Evolutionary conservation across 2,329 filamentous ascomycete genomes (phyloP).

Genomic region (Aaosphaeria arxii): DNA sequence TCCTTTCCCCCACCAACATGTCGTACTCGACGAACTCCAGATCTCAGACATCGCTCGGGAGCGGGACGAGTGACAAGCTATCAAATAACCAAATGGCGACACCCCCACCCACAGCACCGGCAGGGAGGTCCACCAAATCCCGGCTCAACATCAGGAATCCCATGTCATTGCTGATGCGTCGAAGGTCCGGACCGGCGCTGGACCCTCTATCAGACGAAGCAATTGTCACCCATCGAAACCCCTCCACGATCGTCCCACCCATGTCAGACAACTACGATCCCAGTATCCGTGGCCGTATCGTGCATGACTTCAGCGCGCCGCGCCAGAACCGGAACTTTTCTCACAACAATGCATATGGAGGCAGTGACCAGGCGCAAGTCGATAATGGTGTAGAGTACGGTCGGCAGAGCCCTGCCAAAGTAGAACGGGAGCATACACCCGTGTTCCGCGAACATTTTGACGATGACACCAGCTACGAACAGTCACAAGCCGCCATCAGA

Average conservation of each 20-base stretch:
- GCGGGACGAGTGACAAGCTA: slow-evolving; percentile 29
- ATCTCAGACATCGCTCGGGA: slow-evolving; percentile 32
- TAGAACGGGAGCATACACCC: slow-evolving; percentile 51
- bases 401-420: slow-evolving; percentile 31
- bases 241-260: slow-evolving; percentile 40
- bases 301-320: slow-evolving; percentile 65
- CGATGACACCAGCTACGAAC: slow-evolving; percentile 44
- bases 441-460: slow-evolving; percentile 62
- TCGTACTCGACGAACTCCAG: slow-evolving; percentile 27
- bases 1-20: slow-evolving; percentile 18
- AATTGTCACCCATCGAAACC: slow-evolving; percentile 47
- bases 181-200: slow-evolving; percentile 53
- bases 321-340: slow-evolving; percentile 45
- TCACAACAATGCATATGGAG: slow-evolving; percentile 28
- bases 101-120: slow-evolving; percentile 14
- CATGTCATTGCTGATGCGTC: slow-evolving; percentile 57
- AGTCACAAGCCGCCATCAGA: slow-evolving; percentile 42
- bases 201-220: slow-evolving; percentile 49
- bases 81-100: slow-evolving; percentile 18
- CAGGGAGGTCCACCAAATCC: slow-evolving; percentile 43
- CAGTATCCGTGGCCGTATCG: slow-evolving; percentile 59
- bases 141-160: slow-evolving; percentile 58
- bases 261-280: slow-evolving; percentile 62
- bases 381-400: slow-evolving; percentile 9
- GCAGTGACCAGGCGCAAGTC: slow-evolving; percentile 8